Conservation (phyloP, 1,284 basidiomycete species). For the Heterobasidion occidentale region DNA sequence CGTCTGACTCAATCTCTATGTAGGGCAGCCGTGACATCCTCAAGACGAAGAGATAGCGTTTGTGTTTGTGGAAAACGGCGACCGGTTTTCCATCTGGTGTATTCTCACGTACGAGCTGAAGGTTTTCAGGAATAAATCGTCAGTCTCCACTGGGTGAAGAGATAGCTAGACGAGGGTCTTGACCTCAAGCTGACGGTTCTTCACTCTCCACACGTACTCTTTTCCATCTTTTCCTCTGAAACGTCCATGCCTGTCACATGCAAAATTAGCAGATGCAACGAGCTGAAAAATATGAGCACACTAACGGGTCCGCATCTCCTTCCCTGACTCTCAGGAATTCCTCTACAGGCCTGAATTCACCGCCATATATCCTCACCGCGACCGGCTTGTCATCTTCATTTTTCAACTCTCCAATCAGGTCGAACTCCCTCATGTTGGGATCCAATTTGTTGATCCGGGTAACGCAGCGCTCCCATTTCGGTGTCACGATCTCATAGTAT, state of each 20-base stretch:
- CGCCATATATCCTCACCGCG: constrained; percentile 20
- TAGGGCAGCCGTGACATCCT: constrained; percentile 29
- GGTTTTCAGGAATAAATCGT: not conserved
- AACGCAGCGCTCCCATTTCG: constrained; percentile 27
- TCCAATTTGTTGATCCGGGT: constrained; percentile 29
- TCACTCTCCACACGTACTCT: constrained; percentile 23
- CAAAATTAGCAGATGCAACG: not conserved
- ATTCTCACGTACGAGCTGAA: constrained; percentile 23
- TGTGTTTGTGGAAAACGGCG: constrained; percentile 28
- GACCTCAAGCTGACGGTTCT: constrained; percentile 22
- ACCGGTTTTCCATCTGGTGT: constrained; percentile 22
- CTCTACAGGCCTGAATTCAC: constrained; percentile 17
- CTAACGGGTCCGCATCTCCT: constrained; percentile 2
- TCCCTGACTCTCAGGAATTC: constrained; percentile 21
- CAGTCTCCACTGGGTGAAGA: no score
- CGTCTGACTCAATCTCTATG: constrained; percentile 27
- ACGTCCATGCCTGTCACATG: constrained; percentile 15
- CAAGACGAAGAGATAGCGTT: constrained; percentile 26
- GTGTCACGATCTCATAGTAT: constrained; percentile 35
- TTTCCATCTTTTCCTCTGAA: constrained; percentile 25
- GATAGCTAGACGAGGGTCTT: not conserved
- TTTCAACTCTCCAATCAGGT: constrained; percentile 25
- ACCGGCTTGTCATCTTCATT: constrained; percentile 24
- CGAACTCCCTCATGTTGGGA: constrained; percentile 23
- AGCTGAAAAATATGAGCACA: not conserved